A percentile compares a stretch with the other conserved stretches of the same genome.
Conservation (phyloP, 768 basidiomycete species). For the Vishniacozyma victoriae region DNA sequence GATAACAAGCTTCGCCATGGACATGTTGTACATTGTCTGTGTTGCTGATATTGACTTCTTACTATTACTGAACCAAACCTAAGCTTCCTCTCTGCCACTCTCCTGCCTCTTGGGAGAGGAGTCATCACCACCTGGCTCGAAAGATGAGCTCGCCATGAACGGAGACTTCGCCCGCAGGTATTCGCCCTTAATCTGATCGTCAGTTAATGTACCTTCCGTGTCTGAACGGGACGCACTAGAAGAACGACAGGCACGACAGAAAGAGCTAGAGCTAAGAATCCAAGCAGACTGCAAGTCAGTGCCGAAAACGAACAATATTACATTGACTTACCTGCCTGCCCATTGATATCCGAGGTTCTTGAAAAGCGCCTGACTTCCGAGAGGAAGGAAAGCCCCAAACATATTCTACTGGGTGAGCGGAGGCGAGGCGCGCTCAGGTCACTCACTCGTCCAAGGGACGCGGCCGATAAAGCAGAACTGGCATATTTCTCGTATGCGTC, state of each 20-base stretch:
- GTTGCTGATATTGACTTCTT: no score
- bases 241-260: conserved; percentile 5
- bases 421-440: neutral
- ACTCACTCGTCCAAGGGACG: conserved; percentile 5
- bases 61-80: no score
- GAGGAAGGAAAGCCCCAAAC: conserved; percentile 6
- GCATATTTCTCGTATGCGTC: conserved; percentile 10
- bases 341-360: conserved; percentile 8
- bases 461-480: conserved; percentile 5
- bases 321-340: neutral
- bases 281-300: conserved; percentile 2
- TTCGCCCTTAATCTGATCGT: neutral
- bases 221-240: neutral
- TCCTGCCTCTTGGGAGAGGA: no score
- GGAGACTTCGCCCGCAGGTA: conserved; percentile 2
- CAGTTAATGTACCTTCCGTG: neutral
- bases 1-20: no score
- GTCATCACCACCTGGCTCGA: no score
- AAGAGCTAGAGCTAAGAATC: conserved; percentile 4
- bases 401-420: neutral
- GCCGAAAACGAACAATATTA: neutral
- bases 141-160: conserved; percentile 3
- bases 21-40: no score
- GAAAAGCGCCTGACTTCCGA: conserved; percentile 3
- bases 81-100: no score